Conservation (phyloP, 495 filamentous ascomycete species). For the Penicillium riverlandense region DNA sequence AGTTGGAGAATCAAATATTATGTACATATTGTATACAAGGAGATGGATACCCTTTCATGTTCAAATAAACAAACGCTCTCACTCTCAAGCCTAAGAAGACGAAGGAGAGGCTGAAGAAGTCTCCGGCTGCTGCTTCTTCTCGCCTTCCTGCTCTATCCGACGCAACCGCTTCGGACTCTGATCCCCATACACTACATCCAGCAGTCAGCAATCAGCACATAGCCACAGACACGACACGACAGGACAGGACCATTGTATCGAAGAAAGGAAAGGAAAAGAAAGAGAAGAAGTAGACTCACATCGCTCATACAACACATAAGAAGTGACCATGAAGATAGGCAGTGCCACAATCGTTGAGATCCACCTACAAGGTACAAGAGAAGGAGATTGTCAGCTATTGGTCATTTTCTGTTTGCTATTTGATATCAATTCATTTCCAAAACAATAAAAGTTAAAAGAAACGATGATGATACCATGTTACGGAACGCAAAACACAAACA, state of each 20-base stretch:
- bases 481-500: background rate
- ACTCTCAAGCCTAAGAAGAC: too few relatives aligned
- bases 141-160: background rate
- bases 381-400: background rate
- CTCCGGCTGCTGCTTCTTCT: background rate
- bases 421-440: background rate
- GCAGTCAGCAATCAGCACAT: background rate
- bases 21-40: too few relatives aligned
- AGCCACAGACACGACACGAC: background rate
- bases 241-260: background rate
- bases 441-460: background rate
- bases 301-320: slow-evolving; percentile 19
- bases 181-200: slow-evolving; percentile 10
- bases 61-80: too few relatives aligned
- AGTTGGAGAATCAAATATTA: too few relatives aligned
- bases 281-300: slow-evolving; percentile 5
- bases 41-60: too few relatives aligned
- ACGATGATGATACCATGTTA: slow-evolving; percentile 1
- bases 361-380: slow-evolving; percentile 32
- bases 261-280: background rate
- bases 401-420: background rate
- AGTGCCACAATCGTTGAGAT: slow-evolving; percentile 46
- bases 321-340: slow-evolving; percentile 40
- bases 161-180: slow-evolving; percentile 8
- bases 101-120: background rate